Base-by-base conservation (phyloP, 768 basidiomycete genomes). In the Tulasnella sp. region DNA sequence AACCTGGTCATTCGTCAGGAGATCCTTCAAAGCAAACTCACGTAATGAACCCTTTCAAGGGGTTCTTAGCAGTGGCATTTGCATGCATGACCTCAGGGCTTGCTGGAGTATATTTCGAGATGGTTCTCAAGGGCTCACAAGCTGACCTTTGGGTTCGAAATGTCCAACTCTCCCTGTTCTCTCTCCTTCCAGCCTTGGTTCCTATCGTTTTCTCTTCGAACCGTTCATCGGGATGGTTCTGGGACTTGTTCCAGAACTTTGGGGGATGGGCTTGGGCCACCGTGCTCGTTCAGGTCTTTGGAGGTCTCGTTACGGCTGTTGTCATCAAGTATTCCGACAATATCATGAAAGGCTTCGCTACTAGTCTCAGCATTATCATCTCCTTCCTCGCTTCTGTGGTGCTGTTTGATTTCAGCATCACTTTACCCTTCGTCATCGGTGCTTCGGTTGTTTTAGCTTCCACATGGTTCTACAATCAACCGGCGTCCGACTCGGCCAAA, bases 91-190 rank as follows among this genome's bases (percentile, higher is more conserved):
- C 92, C 0, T 93, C 90, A 0, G 93, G 93, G 22, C 77, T 98
- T 39, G 92, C 92, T 0, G 92, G 92, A 5, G 92, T 96, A 24
- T 98, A 98, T 68, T 98, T 98, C 58, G 93, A 98, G 69, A 91
- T 93, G 84, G 90, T 91, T 31, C 71, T 92, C 57, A 98, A 93
- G 69, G 81, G 83, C 58, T 84, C 86, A 2, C 80, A 80, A 58
- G 74, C 81, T 3, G 89, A 95, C 66, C 72, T 98, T 9, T 96
- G 93, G 93, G 81, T 93, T 53, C 84, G 93, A 62, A 98, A 96
- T 64, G 83, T 93, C 54, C 93, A 98, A 65, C 75, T 98, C 13
- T 92, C 89, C 20, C 73, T 92, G 48, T 98, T 96, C 70, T 92
- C 89, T 43, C 73, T 96, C 37, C 72, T 93, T 20, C 93, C 93